A percentile compares a stretch with the other conserved stretches of the same genome.
These are phyloP conservation scores for Marasmius tenuissimus DNA, from an alignment of 1,284 basidiomycete species.

Conservation along the genomic window DNA sequence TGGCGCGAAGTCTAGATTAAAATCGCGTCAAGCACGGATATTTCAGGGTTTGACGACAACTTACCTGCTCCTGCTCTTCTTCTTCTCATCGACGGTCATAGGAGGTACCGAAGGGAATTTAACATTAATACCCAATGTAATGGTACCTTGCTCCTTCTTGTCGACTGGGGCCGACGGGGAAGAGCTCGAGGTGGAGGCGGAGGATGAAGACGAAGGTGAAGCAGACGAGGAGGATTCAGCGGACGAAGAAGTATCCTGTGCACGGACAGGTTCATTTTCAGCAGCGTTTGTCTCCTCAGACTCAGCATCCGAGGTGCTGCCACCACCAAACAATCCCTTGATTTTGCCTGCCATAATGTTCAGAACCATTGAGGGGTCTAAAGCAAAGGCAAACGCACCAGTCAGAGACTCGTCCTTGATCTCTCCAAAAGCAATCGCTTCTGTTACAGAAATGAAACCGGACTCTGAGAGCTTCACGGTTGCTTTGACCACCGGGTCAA, in stretches of 20 bases:
- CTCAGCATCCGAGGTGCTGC: conserved; percentile 41
- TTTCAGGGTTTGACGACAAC: conserved; percentile 20
- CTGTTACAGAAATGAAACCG: conserved; percentile 78
- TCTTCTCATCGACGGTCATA: conserved; percentile 75
- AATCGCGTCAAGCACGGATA: not conserved
- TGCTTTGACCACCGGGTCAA: conserved; percentile 77
- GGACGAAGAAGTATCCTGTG: conserved; percentile 23
- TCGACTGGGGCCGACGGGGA: conserved; percentile 25
- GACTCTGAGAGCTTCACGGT: conserved; percentile 82
- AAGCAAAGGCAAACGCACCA: conserved; percentile 40
- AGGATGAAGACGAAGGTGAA: conserved; percentile 25
- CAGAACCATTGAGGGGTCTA: conserved; percentile 7
- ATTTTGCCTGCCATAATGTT: conserved; percentile 59
- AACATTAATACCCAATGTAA: conserved; percentile 63
- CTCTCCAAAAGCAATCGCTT: conserved; percentile 74
- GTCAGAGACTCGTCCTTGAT: conserved; percentile 77
- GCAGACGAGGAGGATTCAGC: conserved; percentile 26
- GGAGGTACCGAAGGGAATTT: conserved; percentile 67
- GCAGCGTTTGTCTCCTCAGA: conserved; percentile 32
- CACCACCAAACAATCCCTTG: conserved; percentile 81
- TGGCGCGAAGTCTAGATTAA: conserved; percentile 66
- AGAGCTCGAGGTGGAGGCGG: conserved; percentile 21
- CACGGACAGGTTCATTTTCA: conserved; percentile 41
- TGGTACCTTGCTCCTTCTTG: conserved; percentile 46
- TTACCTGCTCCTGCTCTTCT: conserved; percentile 66